These are phyloP conservation scores for Sphaerosporella brunnea DNA, from an alignment of 495 filamentous ascomycete species.

Conservation along the genomic window DNA sequence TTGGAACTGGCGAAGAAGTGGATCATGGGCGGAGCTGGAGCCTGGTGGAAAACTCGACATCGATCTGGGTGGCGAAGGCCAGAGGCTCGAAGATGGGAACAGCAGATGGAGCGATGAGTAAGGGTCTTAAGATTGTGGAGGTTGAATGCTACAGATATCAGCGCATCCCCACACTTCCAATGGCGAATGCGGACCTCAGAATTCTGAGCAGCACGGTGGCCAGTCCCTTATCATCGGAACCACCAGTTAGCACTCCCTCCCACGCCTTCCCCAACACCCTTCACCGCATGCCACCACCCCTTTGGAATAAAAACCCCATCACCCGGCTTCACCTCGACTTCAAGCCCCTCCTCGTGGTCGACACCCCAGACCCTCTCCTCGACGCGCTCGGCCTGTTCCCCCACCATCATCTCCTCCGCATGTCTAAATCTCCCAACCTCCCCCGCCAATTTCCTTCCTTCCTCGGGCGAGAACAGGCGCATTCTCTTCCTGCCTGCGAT, in stretches of 20 bases:
- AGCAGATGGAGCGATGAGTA: no score
- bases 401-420: constrained; percentile 89
- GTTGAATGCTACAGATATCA: no score
- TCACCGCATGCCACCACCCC: constrained; percentile 94
- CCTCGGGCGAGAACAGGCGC: constrained; percentile 44
- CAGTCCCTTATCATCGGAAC: no score
- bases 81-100: no score
- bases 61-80: no score
- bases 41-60: no score
- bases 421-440: constrained; percentile 38
- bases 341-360: constrained; percentile 29
- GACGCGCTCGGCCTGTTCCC: constrained; percentile 44
- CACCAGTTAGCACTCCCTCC: constrained; percentile 70
- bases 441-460: constrained; percentile 36
- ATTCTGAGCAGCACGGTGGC: no score
- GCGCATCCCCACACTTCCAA: no score
- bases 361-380: constrained; percentile 53
- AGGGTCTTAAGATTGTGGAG: no score
- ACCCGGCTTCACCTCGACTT: constrained; percentile 42
- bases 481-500: constrained; percentile 55
- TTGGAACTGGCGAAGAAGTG: no score
- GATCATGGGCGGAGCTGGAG: no score
- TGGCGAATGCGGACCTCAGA: no score
- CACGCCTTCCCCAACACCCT: constrained; percentile 42
- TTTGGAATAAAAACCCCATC: constrained; percentile 77